phyloP scores from a whole-genome alignment of 805 yeast genomes.

The Yarrowia deformans region DNA sequence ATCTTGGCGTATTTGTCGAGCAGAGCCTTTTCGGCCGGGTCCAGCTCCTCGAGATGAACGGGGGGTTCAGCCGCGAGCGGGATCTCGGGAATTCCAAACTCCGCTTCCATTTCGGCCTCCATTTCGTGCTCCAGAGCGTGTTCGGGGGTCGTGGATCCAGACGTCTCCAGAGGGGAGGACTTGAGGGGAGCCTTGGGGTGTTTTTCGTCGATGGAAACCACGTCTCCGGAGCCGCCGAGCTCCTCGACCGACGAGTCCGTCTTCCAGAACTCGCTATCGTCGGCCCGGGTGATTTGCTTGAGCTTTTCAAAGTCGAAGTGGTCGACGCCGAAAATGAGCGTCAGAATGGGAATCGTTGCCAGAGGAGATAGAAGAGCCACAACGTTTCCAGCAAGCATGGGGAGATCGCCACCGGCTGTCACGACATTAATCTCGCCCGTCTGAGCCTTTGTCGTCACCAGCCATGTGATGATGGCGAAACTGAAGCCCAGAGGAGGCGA shows the following conservation, averaged over 20 bases:
- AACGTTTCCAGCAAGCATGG: slow-evolving; percentile 89
- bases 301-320: slow-evolving; percentile 75
- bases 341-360: slow-evolving; percentile 69
- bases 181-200: background rate
- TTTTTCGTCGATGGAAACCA: background rate
- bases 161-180: slow-evolving; percentile 1
- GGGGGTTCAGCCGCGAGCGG: slow-evolving; percentile 47
- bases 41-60: slow-evolving; percentile 46
- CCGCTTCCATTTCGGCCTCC: slow-evolving; percentile 43
- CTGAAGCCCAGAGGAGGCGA: slow-evolving; percentile 83
- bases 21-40: slow-evolving; percentile 59
- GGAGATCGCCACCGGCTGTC: slow-evolving; percentile 79
- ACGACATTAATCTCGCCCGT: slow-evolving; percentile 62
- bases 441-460: slow-evolving; percentile 52
- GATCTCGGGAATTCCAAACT: slow-evolving; percentile 41
- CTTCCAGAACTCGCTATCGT: slow-evolving; percentile 39
- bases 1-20: slow-evolving; percentile 65
- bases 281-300: slow-evolving; percentile 57
- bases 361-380: slow-evolving; percentile 80
- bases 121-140: slow-evolving; percentile 45
- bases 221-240: background rate
- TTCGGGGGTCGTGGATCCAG: slow-evolving; percentile 46
- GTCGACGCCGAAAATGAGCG: slow-evolving; percentile 69
- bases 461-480: slow-evolving; percentile 76
- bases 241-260: slow-evolving; percentile 1